A percentile compares a stretch with the other conserved stretches of the same genome.
Evolutionary conservation across 1,139 yeast species (phyloP).

Genomic region (Candida sp.): DNA sequence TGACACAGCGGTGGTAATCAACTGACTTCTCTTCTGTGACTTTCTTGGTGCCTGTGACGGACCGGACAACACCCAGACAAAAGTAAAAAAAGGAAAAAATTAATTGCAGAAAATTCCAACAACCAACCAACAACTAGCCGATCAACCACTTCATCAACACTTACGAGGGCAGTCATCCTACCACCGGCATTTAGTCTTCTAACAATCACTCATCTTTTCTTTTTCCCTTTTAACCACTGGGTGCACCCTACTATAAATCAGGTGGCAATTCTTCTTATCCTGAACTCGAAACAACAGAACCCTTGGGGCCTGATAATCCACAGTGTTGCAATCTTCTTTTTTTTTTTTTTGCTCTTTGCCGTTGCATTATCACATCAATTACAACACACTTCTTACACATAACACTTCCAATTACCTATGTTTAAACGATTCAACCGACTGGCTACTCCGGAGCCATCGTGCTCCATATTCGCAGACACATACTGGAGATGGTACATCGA

Average conservation of each 20-base stretch:
- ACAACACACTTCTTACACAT: not conserved
- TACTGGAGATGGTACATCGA: constrained; percentile 32
- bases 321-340: not conserved
- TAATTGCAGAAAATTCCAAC: too few species aligned
- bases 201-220: not conserved
- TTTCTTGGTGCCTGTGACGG: too few species aligned
- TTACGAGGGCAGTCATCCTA: not conserved
- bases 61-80: too few species aligned
- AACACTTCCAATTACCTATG: constrained; percentile 1
- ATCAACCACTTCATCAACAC: not conserved
- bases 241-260: too few species aligned
- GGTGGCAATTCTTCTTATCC: too few species aligned
- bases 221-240: not conserved
- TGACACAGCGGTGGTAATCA: too few species aligned
- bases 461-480: constrained; percentile 17
- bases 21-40: too few species aligned
- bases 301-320: too few species aligned
- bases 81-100: too few species aligned
- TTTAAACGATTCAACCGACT: constrained; percentile 11
- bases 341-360: not conserved
- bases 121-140: not conserved
- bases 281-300: too few species aligned
- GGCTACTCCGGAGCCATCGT: not conserved
- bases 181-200: not conserved
- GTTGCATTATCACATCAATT: not conserved